phyloP scores from a whole-genome alignment of 768 basidiomycete species.

The Agaricus subrufescens region DNA sequence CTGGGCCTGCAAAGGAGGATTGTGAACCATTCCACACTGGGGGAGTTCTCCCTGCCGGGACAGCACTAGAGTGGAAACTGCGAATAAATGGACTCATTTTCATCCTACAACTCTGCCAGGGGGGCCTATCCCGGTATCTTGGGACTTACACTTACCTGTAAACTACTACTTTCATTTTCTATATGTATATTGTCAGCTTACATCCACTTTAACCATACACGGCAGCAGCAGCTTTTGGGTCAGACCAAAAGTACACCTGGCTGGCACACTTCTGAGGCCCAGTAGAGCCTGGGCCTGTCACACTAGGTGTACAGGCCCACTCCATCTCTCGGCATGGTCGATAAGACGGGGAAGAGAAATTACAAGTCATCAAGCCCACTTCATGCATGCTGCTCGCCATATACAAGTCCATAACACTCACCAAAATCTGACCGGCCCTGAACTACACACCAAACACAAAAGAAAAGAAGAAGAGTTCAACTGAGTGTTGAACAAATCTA shows the following conservation, averaged over 20 bases:
- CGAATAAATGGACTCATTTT: constrained; percentile 66
- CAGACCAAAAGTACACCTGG: constrained; percentile 82
- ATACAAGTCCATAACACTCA: constrained; percentile 5
- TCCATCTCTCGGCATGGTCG: constrained; percentile 86
- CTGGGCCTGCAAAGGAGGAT: constrained; percentile 60
- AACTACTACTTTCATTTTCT: neutral
- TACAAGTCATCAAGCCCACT: constrained; percentile 44
- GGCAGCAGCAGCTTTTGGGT: constrained; percentile 19
- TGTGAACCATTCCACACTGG: constrained; percentile 62
- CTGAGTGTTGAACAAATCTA: constrained; percentile 57
- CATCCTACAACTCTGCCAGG: constrained; percentile 30
- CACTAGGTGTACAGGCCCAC: constrained; percentile 50
- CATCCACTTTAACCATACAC: neutral
- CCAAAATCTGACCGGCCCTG: constrained; percentile 32
- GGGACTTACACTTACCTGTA: neutral
- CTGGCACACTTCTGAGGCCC: constrained; percentile 68
- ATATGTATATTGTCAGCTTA: neutral
- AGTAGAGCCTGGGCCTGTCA: constrained; percentile 59
- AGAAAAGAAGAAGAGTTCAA: constrained; percentile 36
- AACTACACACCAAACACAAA: constrained; percentile 12
- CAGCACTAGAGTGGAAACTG: constrained; percentile 82
- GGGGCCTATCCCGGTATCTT: neutral
- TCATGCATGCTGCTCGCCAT: neutral
- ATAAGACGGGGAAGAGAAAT: constrained; percentile 89
- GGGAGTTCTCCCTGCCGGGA: constrained; percentile 62